A percentile compares a stretch with the other conserved stretches of the same genome.
phyloP scores from a whole-genome alignment of 805 yeast species.

The Barnettozyma wickerhamii region DNA sequence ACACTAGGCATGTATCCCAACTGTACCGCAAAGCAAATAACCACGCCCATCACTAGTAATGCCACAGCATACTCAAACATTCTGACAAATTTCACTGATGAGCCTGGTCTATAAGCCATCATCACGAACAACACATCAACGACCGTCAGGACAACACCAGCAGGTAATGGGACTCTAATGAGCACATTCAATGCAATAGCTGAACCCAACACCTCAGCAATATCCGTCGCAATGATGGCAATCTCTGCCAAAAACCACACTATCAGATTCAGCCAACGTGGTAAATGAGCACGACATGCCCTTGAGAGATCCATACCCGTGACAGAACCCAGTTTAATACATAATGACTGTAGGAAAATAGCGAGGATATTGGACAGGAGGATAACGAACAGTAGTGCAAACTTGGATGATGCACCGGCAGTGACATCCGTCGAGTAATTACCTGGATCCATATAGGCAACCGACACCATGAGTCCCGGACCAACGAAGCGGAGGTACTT shows the following conservation, averaged over 20 bases:
- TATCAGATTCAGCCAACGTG: constrained; percentile 56
- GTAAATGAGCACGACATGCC: constrained; percentile 70
- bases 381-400: constrained; percentile 66
- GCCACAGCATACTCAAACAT: constrained; percentile 76
- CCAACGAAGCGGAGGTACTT: constrained; percentile 73
- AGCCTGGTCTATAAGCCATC: constrained; percentile 74
- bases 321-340: constrained; percentile 83
- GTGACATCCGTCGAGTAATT: constrained; percentile 87
- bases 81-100: constrained; percentile 67
- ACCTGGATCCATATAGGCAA: constrained; percentile 94
- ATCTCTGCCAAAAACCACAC: constrained; percentile 79
- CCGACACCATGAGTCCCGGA: constrained; percentile 84
- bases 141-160: constrained; percentile 77
- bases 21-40: constrained; percentile 74
- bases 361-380: constrained; percentile 82
- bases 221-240: constrained; percentile 88
- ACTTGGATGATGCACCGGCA: constrained; percentile 79
- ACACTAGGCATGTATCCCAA: constrained; percentile 48
- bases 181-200: constrained; percentile 81
- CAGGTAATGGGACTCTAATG: constrained; percentile 65
- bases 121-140: constrained; percentile 77
- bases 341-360: constrained; percentile 72
- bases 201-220: constrained; percentile 93
- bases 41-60: constrained; percentile 65
- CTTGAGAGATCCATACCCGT: constrained; percentile 88